A percentile compares a stretch with the other conserved stretches of the same genome.
Conservation (phyloP, 306 rosid species). For the Castanopsis chinensis region DNA sequence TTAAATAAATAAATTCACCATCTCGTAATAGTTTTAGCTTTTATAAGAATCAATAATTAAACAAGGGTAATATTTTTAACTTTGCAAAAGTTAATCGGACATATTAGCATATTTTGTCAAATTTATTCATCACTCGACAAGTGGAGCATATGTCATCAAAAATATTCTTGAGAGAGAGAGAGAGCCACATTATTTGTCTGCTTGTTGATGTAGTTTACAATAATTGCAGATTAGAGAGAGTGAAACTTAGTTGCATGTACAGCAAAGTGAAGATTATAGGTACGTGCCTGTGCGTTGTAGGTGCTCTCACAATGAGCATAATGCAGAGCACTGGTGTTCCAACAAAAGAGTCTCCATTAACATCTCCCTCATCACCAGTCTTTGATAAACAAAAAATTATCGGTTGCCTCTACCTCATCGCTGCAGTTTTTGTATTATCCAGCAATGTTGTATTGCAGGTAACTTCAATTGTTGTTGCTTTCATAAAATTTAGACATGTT, state of each 20-base stretch:
- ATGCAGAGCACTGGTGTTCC: slow-evolving; percentile 54
- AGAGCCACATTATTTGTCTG: not conserved
- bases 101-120: too few species aligned
- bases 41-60: too few species aligned
- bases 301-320: slow-evolving; percentile 74
- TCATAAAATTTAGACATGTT: too few species aligned
- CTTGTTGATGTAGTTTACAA: not conserved
- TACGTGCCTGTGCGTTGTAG: slow-evolving; percentile 68
- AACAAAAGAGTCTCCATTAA: not conserved
- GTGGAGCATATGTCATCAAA: too few species aligned
- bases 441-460: slow-evolving; percentile 69
- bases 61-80: too few species aligned
- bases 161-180: too few species aligned
- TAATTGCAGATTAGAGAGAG: slow-evolving; percentile 69
- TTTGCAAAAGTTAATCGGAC: too few species aligned
- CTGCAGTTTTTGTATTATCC: slow-evolving; percentile 59
- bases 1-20: too few species aligned
- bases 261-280: slow-evolving; percentile 79
- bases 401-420: slow-evolving; percentile 72
- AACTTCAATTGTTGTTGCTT: not conserved
- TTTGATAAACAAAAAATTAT: slow-evolving; percentile 58
- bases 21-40: too few species aligned
- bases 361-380: slow-evolving; percentile 14
- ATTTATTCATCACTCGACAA: too few species aligned
- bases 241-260: slow-evolving; percentile 48